Conservation (phyloP, 179 eudicot genomes). For the Drosera spatulata region DNA sequence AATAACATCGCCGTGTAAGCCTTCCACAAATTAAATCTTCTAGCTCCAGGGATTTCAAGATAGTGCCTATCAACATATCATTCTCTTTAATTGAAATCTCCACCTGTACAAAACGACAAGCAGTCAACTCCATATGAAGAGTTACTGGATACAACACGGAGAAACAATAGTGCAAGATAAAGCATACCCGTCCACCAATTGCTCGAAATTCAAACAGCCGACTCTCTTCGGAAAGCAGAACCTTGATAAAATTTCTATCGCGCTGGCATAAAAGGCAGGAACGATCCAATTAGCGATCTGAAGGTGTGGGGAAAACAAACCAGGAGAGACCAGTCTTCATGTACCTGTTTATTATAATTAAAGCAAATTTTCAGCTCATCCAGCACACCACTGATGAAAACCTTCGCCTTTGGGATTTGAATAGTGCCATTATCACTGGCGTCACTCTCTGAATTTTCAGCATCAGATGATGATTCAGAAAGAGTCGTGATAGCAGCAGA, state of each 20-base stretch:
- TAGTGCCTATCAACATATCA: constrained; percentile 88
- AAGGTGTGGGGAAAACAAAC: background rate
- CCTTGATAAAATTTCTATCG: constrained; percentile 44
- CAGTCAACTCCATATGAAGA: constrained; percentile 7
- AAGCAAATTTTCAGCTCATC: constrained; percentile 85
- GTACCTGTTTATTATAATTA: constrained; percentile 55
- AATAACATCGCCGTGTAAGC: constrained; percentile 38
- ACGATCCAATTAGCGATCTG: constrained; percentile 1
- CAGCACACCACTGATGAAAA: constrained; percentile 75
- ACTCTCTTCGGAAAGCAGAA: constrained; percentile 77
- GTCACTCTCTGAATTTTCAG: constrained; percentile 53
- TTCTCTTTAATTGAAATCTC: constrained; percentile 65
- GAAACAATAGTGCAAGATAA: constrained; percentile 2
- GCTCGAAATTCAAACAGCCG: constrained; percentile 92
- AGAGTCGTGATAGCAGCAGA: constrained; percentile 71
- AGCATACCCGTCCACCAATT: constrained; percentile 82
- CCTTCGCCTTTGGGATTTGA: constrained; percentile 28
- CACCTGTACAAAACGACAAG: constrained; percentile 42
- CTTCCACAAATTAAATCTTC: constrained; percentile 76
- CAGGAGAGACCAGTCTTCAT: background rate
- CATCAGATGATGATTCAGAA: constrained; percentile 76
- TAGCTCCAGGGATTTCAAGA: constrained; percentile 83
- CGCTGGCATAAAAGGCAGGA: constrained; percentile 21
- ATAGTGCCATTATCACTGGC: constrained; percentile 21
- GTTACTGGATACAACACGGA: background rate